Conservation (phyloP, 768 basidiomycete genomes). For the Amanita polypyramis region DNA sequence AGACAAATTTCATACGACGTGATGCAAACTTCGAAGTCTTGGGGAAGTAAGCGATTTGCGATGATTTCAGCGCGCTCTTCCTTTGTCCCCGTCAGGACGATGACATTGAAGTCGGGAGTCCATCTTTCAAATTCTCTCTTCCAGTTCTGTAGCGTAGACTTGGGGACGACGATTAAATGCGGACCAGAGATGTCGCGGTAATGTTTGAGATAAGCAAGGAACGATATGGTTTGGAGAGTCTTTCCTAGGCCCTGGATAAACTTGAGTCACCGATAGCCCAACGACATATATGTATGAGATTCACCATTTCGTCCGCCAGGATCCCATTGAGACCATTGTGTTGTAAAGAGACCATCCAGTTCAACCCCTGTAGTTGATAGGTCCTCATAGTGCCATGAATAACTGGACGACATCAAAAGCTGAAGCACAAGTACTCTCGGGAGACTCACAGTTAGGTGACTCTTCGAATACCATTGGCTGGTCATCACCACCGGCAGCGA, state of each 20-base stretch:
- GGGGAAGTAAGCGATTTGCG: constrained; percentile 64
- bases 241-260: constrained; percentile 80
- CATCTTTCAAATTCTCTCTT: constrained; percentile 83
- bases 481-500: constrained; percentile 72
- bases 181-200: constrained; percentile 68
- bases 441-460: constrained; percentile 67
- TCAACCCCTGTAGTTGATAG: constrained; percentile 92
- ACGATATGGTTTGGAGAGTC: constrained; percentile 96
- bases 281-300: constrained; percentile 8
- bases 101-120: constrained; percentile 80
- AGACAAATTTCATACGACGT: constrained; percentile 97
- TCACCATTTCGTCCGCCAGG: constrained; percentile 94
- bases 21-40: constrained; percentile 89
- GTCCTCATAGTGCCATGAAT: constrained; percentile 86
- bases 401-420: constrained; percentile 15
- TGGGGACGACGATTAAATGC: constrained; percentile 96
- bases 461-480: constrained; percentile 93
- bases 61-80: constrained; percentile 85
- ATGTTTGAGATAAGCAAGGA: constrained; percentile 90
- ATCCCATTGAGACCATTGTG: constrained; percentile 97
- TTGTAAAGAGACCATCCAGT: constrained; percentile 95
- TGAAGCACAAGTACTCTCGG: constrained; percentile 15
- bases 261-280: neutral
- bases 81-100: constrained; percentile 76
- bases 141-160: constrained; percentile 98